phyloP scores from a whole-genome alignment of 2,329 filamentous ascomycete species.

The Aspergillus clavatus region DNA sequence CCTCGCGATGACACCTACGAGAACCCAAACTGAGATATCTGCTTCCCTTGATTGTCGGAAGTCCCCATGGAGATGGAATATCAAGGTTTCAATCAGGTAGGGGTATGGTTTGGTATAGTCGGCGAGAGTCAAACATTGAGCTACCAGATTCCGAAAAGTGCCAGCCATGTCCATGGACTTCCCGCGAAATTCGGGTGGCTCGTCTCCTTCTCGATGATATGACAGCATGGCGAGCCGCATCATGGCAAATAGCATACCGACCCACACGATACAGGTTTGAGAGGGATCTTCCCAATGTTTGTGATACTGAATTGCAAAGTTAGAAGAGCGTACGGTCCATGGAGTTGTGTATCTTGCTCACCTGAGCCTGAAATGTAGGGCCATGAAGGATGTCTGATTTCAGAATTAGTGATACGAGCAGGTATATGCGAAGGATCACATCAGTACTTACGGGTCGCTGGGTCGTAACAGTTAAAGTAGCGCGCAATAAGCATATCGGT shows the following conservation, averaged over 20 bases:
- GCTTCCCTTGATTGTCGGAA: constrained; percentile 56
- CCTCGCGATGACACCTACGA: constrained; percentile 56
- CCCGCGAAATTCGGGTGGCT: constrained; percentile 58
- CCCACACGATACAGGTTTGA: constrained; percentile 56
- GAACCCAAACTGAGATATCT: constrained; percentile 56
- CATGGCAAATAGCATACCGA: constrained; percentile 60
- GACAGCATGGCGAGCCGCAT: constrained; percentile 62
- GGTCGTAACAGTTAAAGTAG: constrained; percentile 81
- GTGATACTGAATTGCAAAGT: constrained; percentile 48
- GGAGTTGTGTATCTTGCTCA: constrained; percentile 30
- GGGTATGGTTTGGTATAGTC: constrained; percentile 60
- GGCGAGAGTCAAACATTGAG: constrained; percentile 59
- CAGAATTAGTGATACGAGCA: constrained; percentile 3
- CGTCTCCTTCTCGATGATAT: constrained; percentile 57
- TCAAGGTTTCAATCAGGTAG: constrained; percentile 57
- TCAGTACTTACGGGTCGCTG: constrained; percentile 51
- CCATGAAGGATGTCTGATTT: constrained; percentile 66
- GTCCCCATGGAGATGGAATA: constrained; percentile 59
- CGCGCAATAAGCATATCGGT: constrained; percentile 81
- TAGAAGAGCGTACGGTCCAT: constrained; percentile 1
- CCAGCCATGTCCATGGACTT: constrained; percentile 48
- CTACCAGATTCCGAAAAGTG: constrained; percentile 50
- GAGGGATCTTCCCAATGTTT: constrained; percentile 57
- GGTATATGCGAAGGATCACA: constrained; percentile 2
- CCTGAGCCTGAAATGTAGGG: constrained; percentile 75